These are phyloP conservation scores for Coemansia umbellata DNA, from an alignment of 192 early-diverging fungal species.

Conservation along the genomic window DNA sequence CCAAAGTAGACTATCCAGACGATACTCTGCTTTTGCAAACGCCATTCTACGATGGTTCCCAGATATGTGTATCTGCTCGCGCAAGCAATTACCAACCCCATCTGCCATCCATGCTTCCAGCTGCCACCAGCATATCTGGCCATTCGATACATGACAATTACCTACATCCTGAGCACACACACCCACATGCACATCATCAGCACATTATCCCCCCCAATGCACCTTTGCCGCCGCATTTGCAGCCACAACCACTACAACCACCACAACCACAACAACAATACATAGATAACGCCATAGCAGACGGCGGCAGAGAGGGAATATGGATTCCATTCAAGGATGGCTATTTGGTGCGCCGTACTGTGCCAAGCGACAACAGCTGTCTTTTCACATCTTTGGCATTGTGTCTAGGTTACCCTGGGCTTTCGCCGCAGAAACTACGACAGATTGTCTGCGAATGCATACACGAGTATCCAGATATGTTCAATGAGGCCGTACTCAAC, in stretches of 20 bases:
- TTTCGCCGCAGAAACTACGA: conserved; percentile 22
- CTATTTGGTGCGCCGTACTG: conserved; percentile 25
- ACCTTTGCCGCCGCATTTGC: too few relatives aligned
- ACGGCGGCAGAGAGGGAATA: background rate
- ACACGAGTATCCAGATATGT: conserved; percentile 38
- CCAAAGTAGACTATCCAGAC: conserved; percentile 16
- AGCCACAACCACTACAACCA: background rate
- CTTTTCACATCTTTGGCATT: conserved; percentile 54
- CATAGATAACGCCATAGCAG: background rate
- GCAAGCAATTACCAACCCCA: background rate
- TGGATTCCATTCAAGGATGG: conserved; percentile 11
- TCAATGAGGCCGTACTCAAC: conserved; percentile 56
- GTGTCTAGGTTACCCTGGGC: conserved; percentile 14
- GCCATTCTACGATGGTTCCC: conserved; percentile 2
- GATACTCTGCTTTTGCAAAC: conserved; percentile 13
- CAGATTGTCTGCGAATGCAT: conserved; percentile 42
- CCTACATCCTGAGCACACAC: background rate
- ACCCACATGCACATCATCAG: too few relatives aligned
- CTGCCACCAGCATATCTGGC: background rate
- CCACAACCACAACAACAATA: background rate
- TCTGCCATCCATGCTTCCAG: background rate
- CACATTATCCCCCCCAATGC: too few relatives aligned
- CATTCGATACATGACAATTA: background rate
- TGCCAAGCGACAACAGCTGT: conserved; percentile 59
- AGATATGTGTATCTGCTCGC: conserved; percentile 1